These are phyloP conservation scores for Parafenestella ontariensis DNA, from an alignment of 2,329 filamentous ascomycete species.

Conservation along the genomic window DNA sequence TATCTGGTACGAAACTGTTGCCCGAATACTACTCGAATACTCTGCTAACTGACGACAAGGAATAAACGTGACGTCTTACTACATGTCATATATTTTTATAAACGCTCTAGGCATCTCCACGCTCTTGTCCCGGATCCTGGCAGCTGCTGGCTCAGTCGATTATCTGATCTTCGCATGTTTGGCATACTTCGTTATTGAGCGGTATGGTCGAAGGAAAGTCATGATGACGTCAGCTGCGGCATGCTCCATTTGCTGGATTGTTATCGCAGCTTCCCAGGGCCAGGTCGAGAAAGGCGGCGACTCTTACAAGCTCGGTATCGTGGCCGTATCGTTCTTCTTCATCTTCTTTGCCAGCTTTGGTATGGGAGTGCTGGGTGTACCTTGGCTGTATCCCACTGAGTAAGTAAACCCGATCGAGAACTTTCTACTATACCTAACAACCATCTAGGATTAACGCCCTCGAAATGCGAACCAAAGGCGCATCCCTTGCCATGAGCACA, in stretches of 20 bases:
- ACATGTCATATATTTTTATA: slow-evolving; percentile 52
- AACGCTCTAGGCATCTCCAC: slow-evolving; percentile 49
- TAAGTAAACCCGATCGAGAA: slow-evolving; percentile 2
- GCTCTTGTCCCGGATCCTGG: slow-evolving; percentile 43
- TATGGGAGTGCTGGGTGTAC: slow-evolving; percentile 44
- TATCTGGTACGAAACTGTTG: slow-evolving; percentile 32
- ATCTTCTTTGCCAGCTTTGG: slow-evolving; percentile 46
- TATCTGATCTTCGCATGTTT: slow-evolving; percentile 55
- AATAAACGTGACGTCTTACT: slow-evolving; percentile 43
- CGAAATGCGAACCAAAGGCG: slow-evolving; percentile 46
- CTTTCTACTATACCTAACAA: not conserved
- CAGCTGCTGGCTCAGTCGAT: slow-evolving; percentile 56
- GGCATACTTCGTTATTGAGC: slow-evolving; percentile 57
- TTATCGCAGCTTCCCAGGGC: slow-evolving; percentile 56
- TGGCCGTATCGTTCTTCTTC: slow-evolving; percentile 56
- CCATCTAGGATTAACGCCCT: slow-evolving; percentile 38
- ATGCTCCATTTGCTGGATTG: slow-evolving; percentile 58
- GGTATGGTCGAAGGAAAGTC: slow-evolving; percentile 55
- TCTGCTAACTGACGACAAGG: too few relatives aligned
- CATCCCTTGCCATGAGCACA: slow-evolving; percentile 41
- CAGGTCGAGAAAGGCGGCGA: slow-evolving; percentile 52
- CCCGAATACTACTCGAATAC: not conserved
- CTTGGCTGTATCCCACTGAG: slow-evolving; percentile 46
- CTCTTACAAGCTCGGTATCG: slow-evolving; percentile 55
- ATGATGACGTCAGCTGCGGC: slow-evolving; percentile 59